A percentile compares a stretch with the other conserved stretches of the same genome.
These are phyloP conservation scores for Bothriochloa decipiens DNA, from an alignment of 176 grass and related monocot genomes.

Conservation along the genomic window DNA sequence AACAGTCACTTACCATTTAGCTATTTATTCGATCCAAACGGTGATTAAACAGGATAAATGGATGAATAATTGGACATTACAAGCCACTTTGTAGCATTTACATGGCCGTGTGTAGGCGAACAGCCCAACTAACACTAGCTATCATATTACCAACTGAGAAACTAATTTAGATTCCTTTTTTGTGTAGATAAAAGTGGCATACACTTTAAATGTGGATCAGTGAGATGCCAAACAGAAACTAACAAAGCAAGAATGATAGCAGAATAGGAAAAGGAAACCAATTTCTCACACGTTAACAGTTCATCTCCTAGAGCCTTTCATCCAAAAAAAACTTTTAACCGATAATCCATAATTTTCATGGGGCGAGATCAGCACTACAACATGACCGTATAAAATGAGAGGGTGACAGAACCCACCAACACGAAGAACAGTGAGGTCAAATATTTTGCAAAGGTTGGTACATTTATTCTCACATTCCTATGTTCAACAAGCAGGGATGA, in stretches of 20 bases:
- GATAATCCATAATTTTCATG: not conserved
- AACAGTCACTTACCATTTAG: no score
- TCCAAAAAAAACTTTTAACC: constrained; percentile 6
- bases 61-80: no score
- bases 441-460: not conserved
- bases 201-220: not conserved
- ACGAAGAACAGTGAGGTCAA: not conserved
- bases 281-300: not conserved
- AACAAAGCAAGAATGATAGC: not conserved
- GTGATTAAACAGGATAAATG: no score
- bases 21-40: no score
- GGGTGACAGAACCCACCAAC: not conserved
- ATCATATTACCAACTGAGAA: not conserved
- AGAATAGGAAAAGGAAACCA: not conserved
- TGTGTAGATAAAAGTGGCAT: not conserved
- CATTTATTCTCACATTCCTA: constrained; percentile 2
- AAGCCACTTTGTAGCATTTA: no score
- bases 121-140: not conserved
- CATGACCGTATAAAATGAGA: not conserved
- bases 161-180: not conserved
- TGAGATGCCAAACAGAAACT: constrained; percentile 11
- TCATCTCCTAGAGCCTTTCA: not conserved
- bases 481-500: not conserved
- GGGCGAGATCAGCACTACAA: not conserved
- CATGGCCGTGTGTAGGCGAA: no score